Evolutionary conservation across 805 yeast genomes (phyloP), one percentile per base, ranked within the genome.

Genomic region (Barnettozyma vustinii): DNA sequence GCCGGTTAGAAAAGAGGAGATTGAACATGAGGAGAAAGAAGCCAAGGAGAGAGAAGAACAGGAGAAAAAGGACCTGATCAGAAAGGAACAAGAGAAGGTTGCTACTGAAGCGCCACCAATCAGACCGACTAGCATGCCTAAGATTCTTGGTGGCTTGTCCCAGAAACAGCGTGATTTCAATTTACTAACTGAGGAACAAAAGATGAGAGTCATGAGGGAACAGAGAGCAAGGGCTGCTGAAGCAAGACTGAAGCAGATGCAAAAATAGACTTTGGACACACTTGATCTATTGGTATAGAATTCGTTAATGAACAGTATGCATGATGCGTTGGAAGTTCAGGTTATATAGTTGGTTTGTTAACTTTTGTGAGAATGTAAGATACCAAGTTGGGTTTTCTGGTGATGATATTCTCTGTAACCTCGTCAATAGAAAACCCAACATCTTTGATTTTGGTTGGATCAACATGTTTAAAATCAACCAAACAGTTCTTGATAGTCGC

Each of bases 141-240:
- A 48, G 54, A 21, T 19, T 16, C 47, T 72, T 1, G 64, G 59
- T 44, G 65, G 61, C 47, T 56, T 59, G n/a, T 53, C 56, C 2
- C 39, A 64, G 19, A 49, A 54, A 40, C 74, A 68, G 54, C 68
- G 70, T 20, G 80, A 80, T 42, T 57, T 83, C 47, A 74, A 77
- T 40, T 83, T 90, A 0, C 70, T 92, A 47, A 75, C 81, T 8
- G 89, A 83, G 1, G 88, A 81, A 23, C 97, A 91, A 55, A 76
- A 80, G 58, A 74, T 76, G 75, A 77, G 83, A 58, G 68, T 94
- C 19, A 90, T 91, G 86, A 79, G 99, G 52, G 99, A 94, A 59
- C 91, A 91, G 60, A 74, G 98, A 47, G 97, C 97, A 1, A 76
- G 98, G 48, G 99, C 99, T 0, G 97, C 96, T 0, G 98, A 94